Percentiles rank a stretch among this genome's conserved stretches.
phyloP scores from a whole-genome alignment of 805 yeast genomes.

The Kodamaea sagamina region DNA sequence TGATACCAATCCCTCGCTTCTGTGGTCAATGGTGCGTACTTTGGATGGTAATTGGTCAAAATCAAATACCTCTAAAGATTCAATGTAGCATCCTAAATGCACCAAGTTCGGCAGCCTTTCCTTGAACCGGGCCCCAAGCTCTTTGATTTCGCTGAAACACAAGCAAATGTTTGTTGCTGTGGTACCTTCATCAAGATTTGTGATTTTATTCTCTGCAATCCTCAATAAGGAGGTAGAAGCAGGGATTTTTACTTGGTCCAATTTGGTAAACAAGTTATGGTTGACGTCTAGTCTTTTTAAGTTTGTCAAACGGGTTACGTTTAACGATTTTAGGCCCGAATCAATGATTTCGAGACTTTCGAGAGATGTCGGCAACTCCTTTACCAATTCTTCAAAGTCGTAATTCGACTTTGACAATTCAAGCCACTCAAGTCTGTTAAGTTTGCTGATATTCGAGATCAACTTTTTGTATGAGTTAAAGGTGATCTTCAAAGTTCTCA shows the following conservation, averaged over 20 bases:
- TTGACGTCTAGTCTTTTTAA: conserved; percentile 3
- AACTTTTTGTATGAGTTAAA: background rate
- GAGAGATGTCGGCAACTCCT: background rate
- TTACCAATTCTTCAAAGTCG: background rate
- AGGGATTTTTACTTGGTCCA: background rate
- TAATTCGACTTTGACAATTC: background rate
- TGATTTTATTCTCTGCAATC: background rate
- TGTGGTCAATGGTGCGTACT: background rate
- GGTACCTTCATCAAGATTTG: background rate
- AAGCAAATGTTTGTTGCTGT: conserved; percentile 1
- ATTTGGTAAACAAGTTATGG: background rate
- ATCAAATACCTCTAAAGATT: background rate
- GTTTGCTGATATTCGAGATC: background rate
- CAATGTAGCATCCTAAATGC: conserved; percentile 7
- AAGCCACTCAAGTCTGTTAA: background rate
- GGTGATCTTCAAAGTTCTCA: conserved; percentile 2
- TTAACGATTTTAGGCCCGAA: background rate
- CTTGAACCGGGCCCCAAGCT: background rate
- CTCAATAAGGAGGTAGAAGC: background rate
- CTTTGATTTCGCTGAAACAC: conserved; percentile 3
- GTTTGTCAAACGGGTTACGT: background rate
- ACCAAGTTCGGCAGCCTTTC: conserved; percentile 5
- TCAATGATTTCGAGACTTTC: background rate
- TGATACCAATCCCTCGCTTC: background rate
- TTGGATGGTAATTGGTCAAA: background rate